phyloP scores from a whole-genome alignment of 225 moss, liverwort and hornwort species.

The Pseudisothecium myosuroides region DNA sequence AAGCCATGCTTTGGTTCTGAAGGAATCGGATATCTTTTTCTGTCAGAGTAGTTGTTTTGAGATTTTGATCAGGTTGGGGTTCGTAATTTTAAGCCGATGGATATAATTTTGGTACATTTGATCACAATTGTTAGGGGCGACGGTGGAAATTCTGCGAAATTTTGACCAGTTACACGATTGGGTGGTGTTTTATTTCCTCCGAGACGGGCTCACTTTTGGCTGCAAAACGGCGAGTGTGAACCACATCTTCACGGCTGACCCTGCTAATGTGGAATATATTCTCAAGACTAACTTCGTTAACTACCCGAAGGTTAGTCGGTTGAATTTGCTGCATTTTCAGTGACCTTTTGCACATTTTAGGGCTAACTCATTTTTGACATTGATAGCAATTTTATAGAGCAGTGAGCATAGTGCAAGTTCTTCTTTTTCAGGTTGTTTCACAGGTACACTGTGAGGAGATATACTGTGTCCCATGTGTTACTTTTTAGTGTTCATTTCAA shows the following conservation, averaged over 20 bases:
- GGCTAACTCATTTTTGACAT: too few relatives aligned
- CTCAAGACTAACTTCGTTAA: too few relatives aligned
- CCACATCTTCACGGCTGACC: neutral
- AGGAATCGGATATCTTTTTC: neutral
- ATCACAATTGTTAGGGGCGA: slow-evolving; percentile 3
- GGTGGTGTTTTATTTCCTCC: slow-evolving; percentile 29
- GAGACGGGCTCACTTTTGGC: slow-evolving; percentile 15
- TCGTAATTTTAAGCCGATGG: neutral
- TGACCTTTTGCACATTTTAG: too few relatives aligned
- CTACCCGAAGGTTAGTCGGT: neutral
- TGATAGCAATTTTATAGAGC: too few relatives aligned
- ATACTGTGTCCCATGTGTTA: neutral
- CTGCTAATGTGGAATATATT: too few relatives aligned
- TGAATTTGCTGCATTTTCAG: neutral
- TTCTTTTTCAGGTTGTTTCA: neutral
- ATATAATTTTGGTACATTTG: neutral
- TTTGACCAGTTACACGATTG: slow-evolving; percentile 46
- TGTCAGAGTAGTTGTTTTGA: neutral
- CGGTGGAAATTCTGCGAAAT: slow-evolving; percentile 31
- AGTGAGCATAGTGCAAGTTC: neutral
- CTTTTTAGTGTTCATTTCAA: neutral
- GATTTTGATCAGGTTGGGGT: neutral
- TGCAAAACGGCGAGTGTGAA: neutral
- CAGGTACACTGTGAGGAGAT: neutral
- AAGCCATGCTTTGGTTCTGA: too few relatives aligned